Evolutionary conservation across 2,329 filamentous ascomycete species (phyloP).

Genomic region (Teratosphaeria zuluensis): DNA sequence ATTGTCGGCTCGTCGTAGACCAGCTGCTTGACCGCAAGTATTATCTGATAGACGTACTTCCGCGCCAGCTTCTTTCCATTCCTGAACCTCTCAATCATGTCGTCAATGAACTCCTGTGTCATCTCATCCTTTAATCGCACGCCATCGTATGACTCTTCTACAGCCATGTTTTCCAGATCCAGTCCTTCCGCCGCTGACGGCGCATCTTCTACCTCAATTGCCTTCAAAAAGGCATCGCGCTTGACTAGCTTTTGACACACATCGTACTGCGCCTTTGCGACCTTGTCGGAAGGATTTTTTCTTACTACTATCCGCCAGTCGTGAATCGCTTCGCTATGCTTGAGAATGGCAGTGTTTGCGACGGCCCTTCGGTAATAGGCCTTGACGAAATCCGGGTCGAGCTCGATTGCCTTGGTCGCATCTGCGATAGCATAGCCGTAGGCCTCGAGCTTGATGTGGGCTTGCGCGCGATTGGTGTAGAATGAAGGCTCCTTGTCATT

Average conservation of each 20-base stretch:
- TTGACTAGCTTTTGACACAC: conserved; percentile 95
- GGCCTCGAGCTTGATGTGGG: conserved; percentile 88
- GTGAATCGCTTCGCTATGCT: conserved; percentile 75
- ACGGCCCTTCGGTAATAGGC: conserved; percentile 91
- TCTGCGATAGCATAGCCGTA: conserved; percentile 90
- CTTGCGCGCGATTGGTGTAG: conserved; percentile 91
- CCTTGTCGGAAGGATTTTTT: conserved; percentile 78
- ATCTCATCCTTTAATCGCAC: conserved; percentile 68
- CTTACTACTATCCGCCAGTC: conserved; percentile 89
- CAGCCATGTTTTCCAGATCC: conserved; percentile 72
- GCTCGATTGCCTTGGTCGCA: conserved; percentile 80
- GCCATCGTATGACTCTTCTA: conserved; percentile 82
- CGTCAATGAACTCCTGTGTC: conserved; percentile 93
- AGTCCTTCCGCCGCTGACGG: conserved; percentile 86
- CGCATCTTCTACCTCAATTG: conserved; percentile 86
- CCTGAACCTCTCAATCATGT: conserved; percentile 96
- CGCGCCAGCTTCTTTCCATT: conserved; percentile 86
- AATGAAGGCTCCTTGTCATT: conserved; percentile 79
- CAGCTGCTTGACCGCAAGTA: conserved; percentile 79
- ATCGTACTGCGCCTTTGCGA: conserved; percentile 79
- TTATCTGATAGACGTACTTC: conserved; percentile 97
- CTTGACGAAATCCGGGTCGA: conserved; percentile 84
- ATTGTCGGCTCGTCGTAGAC: conserved; percentile 91
- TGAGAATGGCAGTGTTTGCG: conserved; percentile 82
- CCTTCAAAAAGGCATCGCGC: conserved; percentile 83